Base-by-base conservation (phyloP, 2,329 filamentous ascomycete species). In the Orbilia blumenaviensis region DNA sequence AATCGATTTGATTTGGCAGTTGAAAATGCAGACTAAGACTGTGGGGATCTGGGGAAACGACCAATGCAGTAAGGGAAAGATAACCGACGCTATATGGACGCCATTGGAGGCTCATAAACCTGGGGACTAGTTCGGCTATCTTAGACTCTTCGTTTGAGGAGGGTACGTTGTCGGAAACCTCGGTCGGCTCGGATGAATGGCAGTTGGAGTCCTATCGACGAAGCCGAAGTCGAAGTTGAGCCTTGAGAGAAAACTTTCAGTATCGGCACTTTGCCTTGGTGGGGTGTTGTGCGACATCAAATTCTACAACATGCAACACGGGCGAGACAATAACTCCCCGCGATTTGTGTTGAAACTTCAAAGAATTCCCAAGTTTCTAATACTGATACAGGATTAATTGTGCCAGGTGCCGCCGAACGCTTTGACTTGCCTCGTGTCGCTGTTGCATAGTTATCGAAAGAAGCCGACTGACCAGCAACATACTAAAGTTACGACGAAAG, bases 151-250 rank as follows among this genome's bases (percentile, higher is more conserved):
- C 27, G 48, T 36, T 10, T 34, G 25, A 54, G 41, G 14, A 34
- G 18, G 34, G 32, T 46, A 60, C 29, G 21, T 46, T n/a, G 58
- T 75, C 56, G 48, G 71, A 34, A 50, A 63, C 56, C 46, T 68
- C 71, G 71, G 71, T 64, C 71, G 71, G 71, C 71, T 63, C 54
- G 71, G 71, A 58, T 66, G 71, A 75, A 75, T 50, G 71, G 71
- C 64, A 46, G 48, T 68, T 44, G 54, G 18, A 12, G 32, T 54
- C 29, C 25, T 32, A 44, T 68, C 46, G 46, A 41, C 56, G 56
- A 63, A 41, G 52, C 52, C 52, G 52, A 56, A 38, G 18, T 32
- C n/a, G n/a, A n/a, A n/a, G n/a, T 46, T 32, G 52, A 56, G 18
- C 32, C 25, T 56, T 56, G 52, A 25, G 52, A 56, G 52, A 56